Evolutionary conservation across 768 basidiomycete genomes (phyloP), one percentile per base, ranked within the genome.

Genomic region (Suillus tomentosus): DNA sequence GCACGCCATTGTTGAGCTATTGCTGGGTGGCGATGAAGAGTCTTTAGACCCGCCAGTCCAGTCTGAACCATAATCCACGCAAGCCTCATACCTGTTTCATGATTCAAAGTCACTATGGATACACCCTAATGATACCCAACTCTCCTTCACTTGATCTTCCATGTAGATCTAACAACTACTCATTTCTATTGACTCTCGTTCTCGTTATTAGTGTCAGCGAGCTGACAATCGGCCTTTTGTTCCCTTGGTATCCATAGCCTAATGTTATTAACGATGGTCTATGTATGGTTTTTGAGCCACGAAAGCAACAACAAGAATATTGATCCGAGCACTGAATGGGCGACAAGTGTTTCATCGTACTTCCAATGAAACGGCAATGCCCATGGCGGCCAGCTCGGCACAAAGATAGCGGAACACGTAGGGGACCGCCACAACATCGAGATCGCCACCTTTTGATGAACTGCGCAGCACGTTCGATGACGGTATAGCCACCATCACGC

Each of bases 321-420:
- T 34, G 2, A 42, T 19, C 14, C 14, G n/a, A 57, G 37, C 39
- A 62, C 14, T 9, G 56, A 39, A 27, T 34, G 59, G 43, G n/a
- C 22, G 47, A 22, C 48, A 31, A 4, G 6, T 48, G 31, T 50
- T 31, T 45, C 60, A 92, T 59, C 76, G 84, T 60, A 96, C 86
- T 72, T 92, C 88, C 57, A 99, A 77, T 56, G 93, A 92, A 59
- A 99, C 84, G 42, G 91, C 87, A 70, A 99, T 98, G 54, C 97
- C 96, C 96, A 99, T 99, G 19, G 94, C 91, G n/a, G 96, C 96
- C 69, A 99, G 79, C 79, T 99, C 97, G 3, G 96, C 92, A 73
- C 96, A 95, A 13, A 98, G 83, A 79, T 95, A 94, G 57, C 94
- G 84, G 78, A 97, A 96, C 59, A 96, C 95, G 71, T 92, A 98